Evolutionary conservation across 1,139 yeast species (phyloP), one percentile per base, ranked within the genome.

Genomic region (Yamadazyma epiphylla): DNA sequence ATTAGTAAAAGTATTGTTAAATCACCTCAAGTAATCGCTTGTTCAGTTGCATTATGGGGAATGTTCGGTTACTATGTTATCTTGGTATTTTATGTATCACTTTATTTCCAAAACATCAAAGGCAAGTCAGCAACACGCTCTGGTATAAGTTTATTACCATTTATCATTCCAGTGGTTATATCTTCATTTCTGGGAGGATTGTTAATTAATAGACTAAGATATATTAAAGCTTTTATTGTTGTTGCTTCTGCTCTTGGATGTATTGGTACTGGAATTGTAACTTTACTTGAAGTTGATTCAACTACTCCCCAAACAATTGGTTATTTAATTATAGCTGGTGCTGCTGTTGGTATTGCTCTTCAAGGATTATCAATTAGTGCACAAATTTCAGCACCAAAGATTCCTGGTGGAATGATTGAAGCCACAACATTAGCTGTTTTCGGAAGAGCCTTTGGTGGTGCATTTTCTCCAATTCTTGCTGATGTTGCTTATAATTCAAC

Each of bases 51-150:
- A 11, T 33, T 55, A 29, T 44, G 51, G 24, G 55, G 53, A 15
- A 29, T 40, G 24, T 49, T 53, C 33, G 53, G 53, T 5, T 43
- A 41, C 23, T 60, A 60, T 38, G 56, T 60, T 39, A 41, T 51
- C 5, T 17, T 35, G 6, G 39, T 56, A 27, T 43, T 60, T 30
- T 61, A 57, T 35, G 36, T 55, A 6, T 36, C 66, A 3, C 46
- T 65, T 19, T 66, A 66, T 38, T 66, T 62, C 49, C 72, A 66
- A 43, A 55, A 58, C 27, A 51, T 66, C 16, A 50, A 45, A 30
- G 58, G 46, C 15, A 45, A 54, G 7, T 41, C 52, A 30, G 60
- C 72, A 4, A 49, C 62, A 53, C 48, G 49, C n/a, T 56, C 70
- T 1, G 73, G 73, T 27, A 41, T 64, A 23, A 55, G 58, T 38